These are phyloP conservation scores for Escovopsis sp. DNA, from an alignment of 2,329 filamentous ascomycete species.

Conservation along the genomic window DNA sequence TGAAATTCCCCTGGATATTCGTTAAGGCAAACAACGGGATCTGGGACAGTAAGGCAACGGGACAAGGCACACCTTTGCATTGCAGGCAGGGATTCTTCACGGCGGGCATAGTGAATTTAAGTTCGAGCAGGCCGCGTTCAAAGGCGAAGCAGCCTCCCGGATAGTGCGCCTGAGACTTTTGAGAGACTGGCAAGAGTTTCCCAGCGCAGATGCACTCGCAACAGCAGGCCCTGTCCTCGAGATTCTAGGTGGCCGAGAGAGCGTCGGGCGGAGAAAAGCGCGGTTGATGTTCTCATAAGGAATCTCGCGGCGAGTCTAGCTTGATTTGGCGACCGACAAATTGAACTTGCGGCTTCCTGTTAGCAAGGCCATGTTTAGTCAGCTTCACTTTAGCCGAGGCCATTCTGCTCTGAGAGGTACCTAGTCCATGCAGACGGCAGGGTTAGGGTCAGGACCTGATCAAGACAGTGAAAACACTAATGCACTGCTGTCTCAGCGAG, in stretches of 20 bases:
- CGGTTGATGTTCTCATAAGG: background rate
- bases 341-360: too few relatives aligned
- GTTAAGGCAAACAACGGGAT: background rate
- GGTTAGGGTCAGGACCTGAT: too few relatives aligned
- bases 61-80: slow-evolving; percentile 18
- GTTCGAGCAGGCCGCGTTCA: too few relatives aligned
- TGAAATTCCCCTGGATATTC: too few relatives aligned
- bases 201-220: background rate
- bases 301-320: background rate
- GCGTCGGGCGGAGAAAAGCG: too few relatives aligned
- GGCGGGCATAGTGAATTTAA: slow-evolving; percentile 13
- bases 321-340: background rate
- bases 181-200: background rate
- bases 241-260: too few relatives aligned
- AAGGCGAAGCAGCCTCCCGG: too few relatives aligned
- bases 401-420: too few relatives aligned
- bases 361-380: background rate
- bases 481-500: too few relatives aligned
- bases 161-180: too few relatives aligned
- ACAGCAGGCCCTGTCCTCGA: background rate
- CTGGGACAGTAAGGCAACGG: background rate
- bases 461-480: too few relatives aligned
- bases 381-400: background rate
- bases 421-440: too few relatives aligned
- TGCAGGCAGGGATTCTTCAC: slow-evolving; percentile 20